A percentile compares a stretch with the other conserved stretches of the same genome.
phyloP scores from a whole-genome alignment of 2,329 filamentous ascomycete species.

The Colletotrichum cuscutae region DNA sequence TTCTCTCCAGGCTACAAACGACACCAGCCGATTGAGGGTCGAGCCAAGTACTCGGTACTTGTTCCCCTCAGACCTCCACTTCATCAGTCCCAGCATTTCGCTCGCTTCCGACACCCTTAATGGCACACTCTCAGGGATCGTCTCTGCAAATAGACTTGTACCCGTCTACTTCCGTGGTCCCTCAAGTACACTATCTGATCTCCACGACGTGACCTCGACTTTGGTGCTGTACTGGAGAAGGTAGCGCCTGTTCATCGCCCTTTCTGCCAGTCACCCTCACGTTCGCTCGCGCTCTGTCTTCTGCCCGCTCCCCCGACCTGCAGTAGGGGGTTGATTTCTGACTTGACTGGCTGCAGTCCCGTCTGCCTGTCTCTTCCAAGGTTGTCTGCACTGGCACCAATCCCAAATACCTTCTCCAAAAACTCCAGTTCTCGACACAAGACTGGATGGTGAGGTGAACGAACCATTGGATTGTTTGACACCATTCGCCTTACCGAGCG shows the following conservation, averaged over 20 bases:
- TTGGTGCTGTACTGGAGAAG: not conserved
- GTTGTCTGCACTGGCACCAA: not conserved
- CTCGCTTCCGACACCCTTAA: not conserved
- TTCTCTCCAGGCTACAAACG: not conserved
- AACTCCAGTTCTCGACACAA: constrained; percentile 7
- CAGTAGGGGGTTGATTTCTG: constrained; percentile 18
- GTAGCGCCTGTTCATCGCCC: constrained; percentile 27
- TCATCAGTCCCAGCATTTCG: constrained; percentile 5
- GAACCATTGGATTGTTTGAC: not conserved
- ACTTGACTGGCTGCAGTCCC: not conserved
- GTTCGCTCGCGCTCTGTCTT: constrained; percentile 16
- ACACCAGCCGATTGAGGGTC: not conserved
- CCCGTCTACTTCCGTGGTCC: not conserved
- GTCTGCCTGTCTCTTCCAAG: not conserved
- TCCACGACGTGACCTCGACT: constrained; percentile 26
- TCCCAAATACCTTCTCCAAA: constrained; percentile 9
- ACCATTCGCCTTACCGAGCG: constrained; percentile 8
- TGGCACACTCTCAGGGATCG: constrained; percentile 2
- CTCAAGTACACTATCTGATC: constrained; percentile 26
- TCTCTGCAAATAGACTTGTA: constrained; percentile 19
- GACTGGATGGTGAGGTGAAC: not conserved
- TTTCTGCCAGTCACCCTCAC: not conserved
- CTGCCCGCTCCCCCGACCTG: constrained; percentile 25
- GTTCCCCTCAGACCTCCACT: constrained; percentile 11
- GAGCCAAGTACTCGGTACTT: constrained; percentile 19